phyloP scores from a whole-genome alignment of 768 basidiomycete species.

The Nevesoporus exiguus region DNA sequence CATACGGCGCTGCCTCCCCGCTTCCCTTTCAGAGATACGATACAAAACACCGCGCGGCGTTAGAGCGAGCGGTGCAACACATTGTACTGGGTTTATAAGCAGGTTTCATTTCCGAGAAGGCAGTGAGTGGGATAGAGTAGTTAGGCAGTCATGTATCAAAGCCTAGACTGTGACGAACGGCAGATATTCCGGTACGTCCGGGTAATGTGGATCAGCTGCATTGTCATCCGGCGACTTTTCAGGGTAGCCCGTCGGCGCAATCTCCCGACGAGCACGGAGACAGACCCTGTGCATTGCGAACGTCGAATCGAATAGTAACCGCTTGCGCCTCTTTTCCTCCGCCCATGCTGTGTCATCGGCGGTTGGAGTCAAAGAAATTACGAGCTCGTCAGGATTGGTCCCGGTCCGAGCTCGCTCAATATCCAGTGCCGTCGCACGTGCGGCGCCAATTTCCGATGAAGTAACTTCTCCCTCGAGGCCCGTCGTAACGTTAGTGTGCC shows the following conservation, averaged over 20 bases:
- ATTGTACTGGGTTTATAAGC: neutral
- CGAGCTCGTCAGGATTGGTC: neutral
- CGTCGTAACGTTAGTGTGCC: neutral
- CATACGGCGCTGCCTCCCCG: neutral
- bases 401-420: neutral
- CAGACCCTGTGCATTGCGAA: neutral
- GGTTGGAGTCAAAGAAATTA: neutral
- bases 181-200: too few relatives aligned
- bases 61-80: too few relatives aligned
- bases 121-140: too few relatives aligned
- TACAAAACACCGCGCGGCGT: too few relatives aligned
- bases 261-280: neutral
- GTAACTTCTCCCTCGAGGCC: too few relatives aligned
- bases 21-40: neutral
- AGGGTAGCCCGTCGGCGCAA: too few relatives aligned
- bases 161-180: too few relatives aligned
- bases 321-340: neutral
- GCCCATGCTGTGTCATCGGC: neutral
- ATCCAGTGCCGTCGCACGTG: too few relatives aligned
- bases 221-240: too few relatives aligned
- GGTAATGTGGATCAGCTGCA: too few relatives aligned
- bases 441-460: too few relatives aligned
- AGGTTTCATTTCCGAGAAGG: neutral
- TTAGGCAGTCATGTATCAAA: too few relatives aligned
- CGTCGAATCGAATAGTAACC: neutral